Base-by-base conservation (phyloP, 768 basidiomycete species). In the Mycena chlorophos region DNA sequence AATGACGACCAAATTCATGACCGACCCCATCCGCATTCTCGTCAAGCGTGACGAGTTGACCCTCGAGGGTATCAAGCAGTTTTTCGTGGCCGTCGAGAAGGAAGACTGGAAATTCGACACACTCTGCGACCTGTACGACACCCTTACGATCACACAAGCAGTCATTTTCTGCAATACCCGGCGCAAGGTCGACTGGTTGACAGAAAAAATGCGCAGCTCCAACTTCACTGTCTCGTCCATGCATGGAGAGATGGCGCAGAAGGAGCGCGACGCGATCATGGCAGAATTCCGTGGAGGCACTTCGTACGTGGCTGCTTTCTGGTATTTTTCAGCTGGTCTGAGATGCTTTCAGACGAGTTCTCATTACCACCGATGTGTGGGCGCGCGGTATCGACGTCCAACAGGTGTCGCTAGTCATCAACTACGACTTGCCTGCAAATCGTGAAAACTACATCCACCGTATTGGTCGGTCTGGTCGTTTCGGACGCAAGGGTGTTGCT, bases 61-160 rank as follows among this genome's bases (percentile, higher is more conserved):
- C 49, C 80, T 98, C 54, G 96, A 99, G 67, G 90, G 90, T 8
- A 94, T 95, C 76, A 94, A 94, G 66, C 93, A 96, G 70, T 95
- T 95, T 76, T 94, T 94, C 79, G 92, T 99, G 49, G 96, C 95
- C 43, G 96, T 99, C 53, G 96, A 98, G 75, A 97, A 98, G 76
- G 96, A 99, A 73, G 96, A 99, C 69, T 98, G 95, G 95, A 99
- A 99, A 70, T 95, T 97, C 68, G 95, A 98, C 74, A 98, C 95
- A 0, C 81, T 99, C 28, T 97, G 91, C 69, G 96, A 97, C 75
- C 76, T 99, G 46, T 98, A 97, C 74, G 96, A 98, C 72, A 98
- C 96, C 26, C 85, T 99, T 62, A 98, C 95, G 51, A 98, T 99
- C 71, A 98, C 95, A 5, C 96, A 98, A 81, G 96, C 95, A 46